phyloP scores from a whole-genome alignment of 179 eudicot genomes.

The Drosera spatulata region DNA sequence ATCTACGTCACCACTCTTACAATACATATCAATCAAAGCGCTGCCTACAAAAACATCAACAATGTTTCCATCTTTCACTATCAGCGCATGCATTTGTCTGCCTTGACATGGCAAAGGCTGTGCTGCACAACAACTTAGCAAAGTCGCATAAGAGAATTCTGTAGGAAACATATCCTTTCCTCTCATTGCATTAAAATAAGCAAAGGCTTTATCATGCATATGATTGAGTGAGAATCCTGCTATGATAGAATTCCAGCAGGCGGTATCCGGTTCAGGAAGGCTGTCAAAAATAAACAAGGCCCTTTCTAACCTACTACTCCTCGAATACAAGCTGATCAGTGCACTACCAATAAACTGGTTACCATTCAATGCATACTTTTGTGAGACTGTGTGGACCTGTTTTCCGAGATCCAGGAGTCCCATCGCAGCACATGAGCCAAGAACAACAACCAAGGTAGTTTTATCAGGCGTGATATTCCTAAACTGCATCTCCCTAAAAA shows the following conservation, averaged over 20 bases:
- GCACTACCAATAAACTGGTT: conserved; percentile 64
- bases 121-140: conserved; percentile 51
- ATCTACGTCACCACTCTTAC: conserved; percentile 54
- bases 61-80: conserved; percentile 37
- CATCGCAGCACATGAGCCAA: conserved; percentile 47
- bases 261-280: conserved; percentile 39
- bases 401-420: conserved; percentile 48
- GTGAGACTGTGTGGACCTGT: conserved; percentile 52
- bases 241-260: conserved; percentile 69
- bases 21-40: conserved; percentile 61
- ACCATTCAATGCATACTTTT: conserved; percentile 19
- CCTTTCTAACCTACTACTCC: conserved; percentile 29
- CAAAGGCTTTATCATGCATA: conserved; percentile 40
- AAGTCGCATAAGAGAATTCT: conserved; percentile 51
- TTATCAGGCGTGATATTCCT: conserved; percentile 38
- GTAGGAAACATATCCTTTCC: conserved; percentile 34
- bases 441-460: conserved; percentile 54
- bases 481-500: conserved; percentile 65
- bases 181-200: conserved; percentile 40
- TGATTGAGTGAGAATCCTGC: conserved; percentile 50
- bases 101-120: conserved; percentile 46
- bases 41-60: conserved; percentile 56
- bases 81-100: conserved; percentile 45
- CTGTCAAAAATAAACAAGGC: conserved; percentile 41
- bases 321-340: conserved; percentile 56